phyloP scores from a whole-genome alignment of 1,284 basidiomycete species.

The Albatrellus sp. region DNA sequence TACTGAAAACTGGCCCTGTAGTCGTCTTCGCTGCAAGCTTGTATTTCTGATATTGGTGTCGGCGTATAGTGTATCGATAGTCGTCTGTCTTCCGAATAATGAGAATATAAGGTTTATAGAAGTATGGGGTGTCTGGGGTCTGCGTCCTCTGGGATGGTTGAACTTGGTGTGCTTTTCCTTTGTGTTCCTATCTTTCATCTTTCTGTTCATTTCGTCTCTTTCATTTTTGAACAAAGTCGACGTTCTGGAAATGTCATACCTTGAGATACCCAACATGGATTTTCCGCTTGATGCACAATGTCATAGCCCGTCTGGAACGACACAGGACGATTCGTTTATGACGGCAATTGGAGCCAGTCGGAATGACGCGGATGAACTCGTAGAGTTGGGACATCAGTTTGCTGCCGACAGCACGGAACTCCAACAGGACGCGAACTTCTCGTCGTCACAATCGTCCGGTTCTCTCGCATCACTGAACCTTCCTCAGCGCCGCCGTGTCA shows the following conservation, averaged over 20 bases:
- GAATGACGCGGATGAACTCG: too few species aligned
- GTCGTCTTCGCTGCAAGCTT: constrained; percentile 80
- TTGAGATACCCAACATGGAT: too few species aligned
- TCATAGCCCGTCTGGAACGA: too few species aligned
- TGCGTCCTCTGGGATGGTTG: not conserved
- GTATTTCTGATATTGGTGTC: constrained; percentile 47
- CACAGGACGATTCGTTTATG: too few species aligned
- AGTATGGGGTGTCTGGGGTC: constrained; percentile 1
- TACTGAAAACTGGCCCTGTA: constrained; percentile 16
- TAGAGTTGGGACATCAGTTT: too few species aligned
- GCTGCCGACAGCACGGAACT: too few species aligned
- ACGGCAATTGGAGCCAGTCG: too few species aligned
- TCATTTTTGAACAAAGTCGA: too few species aligned
- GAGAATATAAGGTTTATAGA: not conserved
- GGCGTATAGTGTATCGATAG: constrained; percentile 1
- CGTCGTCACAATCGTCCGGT: too few species aligned
- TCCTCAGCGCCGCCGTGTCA: constrained; percentile 20
- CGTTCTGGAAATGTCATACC: too few species aligned
- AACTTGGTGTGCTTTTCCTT: not conserved
- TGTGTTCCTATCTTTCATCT: not conserved
- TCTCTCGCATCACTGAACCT: constrained; percentile 2
- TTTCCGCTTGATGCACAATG: too few species aligned
- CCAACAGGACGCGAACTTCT: too few species aligned
- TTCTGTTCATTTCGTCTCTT: not conserved
- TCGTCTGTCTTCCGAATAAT: not conserved